Conservation (phyloP, 2,329 filamentous ascomycete genomes). For the Diaporthe australafricana region DNA sequence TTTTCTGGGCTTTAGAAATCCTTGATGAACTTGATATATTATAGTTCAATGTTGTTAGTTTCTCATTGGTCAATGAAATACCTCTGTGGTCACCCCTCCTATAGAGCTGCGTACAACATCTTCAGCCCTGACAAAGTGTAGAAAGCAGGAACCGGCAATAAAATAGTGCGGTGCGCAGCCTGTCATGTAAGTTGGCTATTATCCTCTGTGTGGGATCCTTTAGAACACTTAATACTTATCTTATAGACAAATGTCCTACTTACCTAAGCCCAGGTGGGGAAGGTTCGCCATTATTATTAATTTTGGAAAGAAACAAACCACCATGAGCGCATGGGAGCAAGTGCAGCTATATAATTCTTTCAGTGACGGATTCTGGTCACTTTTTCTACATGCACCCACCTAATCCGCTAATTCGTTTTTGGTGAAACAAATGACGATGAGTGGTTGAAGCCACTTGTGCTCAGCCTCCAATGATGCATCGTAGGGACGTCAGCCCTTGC, state of each 20-base stretch:
- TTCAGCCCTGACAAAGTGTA: no score
- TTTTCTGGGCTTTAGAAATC: no score
- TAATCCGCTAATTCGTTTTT: fast-evolving
- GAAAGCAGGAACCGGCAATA: no score
- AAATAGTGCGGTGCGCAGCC: neutral
- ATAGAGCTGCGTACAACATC: no score
- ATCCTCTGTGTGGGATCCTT: neutral
- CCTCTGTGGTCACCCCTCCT: no score
- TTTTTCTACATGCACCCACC: neutral
- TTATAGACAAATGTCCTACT: neutral
- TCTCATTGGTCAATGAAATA: no score
- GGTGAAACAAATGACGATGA: neutral
- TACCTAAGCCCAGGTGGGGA: neutral
- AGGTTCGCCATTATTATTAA: neutral
- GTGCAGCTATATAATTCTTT: neutral
- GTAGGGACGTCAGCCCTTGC: slow-evolving; percentile 1
- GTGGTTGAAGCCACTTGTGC: neutral
- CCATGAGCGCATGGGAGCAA: neutral
- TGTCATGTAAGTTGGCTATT: neutral
- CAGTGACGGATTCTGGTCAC: no score
- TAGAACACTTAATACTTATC: neutral
- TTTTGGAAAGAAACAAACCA: neutral
- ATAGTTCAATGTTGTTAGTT: no score
- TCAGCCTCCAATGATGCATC: slow-evolving; percentile 13
- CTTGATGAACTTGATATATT: no score